These are phyloP conservation scores for Drechslera avenae DNA, from an alignment of 2,329 filamentous ascomycete genomes.

Conservation along the genomic window DNA sequence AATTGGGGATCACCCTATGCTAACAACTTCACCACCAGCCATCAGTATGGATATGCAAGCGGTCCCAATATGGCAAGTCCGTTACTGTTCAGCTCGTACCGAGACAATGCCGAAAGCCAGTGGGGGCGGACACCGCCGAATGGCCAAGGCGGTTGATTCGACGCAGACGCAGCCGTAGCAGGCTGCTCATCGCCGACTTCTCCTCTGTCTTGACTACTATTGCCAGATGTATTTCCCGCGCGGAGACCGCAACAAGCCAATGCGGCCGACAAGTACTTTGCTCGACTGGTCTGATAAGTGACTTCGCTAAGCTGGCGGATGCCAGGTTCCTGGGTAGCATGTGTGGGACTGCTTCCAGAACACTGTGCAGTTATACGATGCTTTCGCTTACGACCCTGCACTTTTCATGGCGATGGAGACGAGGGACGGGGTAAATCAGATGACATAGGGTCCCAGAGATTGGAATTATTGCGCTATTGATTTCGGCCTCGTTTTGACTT, in stretches of 20 bases:
- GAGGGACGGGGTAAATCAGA: not conserved
- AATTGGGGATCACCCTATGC: slow-evolving; percentile 34
- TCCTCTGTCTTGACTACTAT: slow-evolving; percentile 11
- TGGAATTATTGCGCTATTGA: slow-evolving; percentile 1
- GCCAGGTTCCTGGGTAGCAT: too few species aligned
- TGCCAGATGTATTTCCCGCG: not conserved
- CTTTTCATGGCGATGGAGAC: not conserved
- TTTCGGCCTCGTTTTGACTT: slow-evolving; percentile 1
- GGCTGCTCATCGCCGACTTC: slow-evolving; percentile 14
- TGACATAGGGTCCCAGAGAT: slow-evolving; percentile 1
- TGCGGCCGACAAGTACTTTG: too few species aligned
- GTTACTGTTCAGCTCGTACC: slow-evolving; percentile 50
- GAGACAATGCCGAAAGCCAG: slow-evolving; percentile 35
- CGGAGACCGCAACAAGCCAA: not conserved
- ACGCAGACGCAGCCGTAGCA: slow-evolving; percentile 15
- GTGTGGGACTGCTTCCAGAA: too few species aligned
- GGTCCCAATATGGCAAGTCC: slow-evolving; percentile 47
- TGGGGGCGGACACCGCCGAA: slow-evolving; percentile 46
- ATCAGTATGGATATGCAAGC: slow-evolving; percentile 22
- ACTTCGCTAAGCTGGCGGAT: too few species aligned
- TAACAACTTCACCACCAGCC: slow-evolving; percentile 26
- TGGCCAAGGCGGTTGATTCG: slow-evolving; percentile 47
- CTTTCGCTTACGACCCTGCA: not conserved
- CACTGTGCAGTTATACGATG: not conserved
- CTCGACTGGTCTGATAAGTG: too few species aligned